A percentile compares a stretch with the other conserved stretches of the same genome.
phyloP scores from a whole-genome alignment of 2,329 filamentous ascomycete species.

The Phyllosticta citriasiana region DNA sequence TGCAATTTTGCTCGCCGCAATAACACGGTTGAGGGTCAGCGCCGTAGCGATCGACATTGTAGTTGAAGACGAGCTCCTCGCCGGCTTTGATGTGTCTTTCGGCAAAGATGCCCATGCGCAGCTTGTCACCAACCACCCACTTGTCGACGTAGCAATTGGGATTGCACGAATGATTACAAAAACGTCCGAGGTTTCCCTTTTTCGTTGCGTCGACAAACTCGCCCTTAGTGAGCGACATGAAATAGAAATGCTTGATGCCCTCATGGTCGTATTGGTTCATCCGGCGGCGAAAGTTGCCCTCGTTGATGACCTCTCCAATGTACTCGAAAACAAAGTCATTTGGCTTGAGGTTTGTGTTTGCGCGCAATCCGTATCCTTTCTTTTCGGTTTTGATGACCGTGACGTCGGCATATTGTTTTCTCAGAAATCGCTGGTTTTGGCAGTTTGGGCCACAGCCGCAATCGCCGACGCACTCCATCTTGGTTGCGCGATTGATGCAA shows the following conservation, averaged over 20 bases:
- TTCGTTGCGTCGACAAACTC: slow-evolving; percentile 98
- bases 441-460: slow-evolving; percentile 82
- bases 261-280: slow-evolving; percentile 92
- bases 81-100: slow-evolving; percentile 74
- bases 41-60: slow-evolving; percentile 97
- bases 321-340: slow-evolving; percentile 98
- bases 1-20: slow-evolving; percentile 88
- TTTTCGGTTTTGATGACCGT: slow-evolving; percentile 97
- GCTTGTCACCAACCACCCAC: slow-evolving; percentile 94
- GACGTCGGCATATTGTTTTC: slow-evolving; percentile 79
- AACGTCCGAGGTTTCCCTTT: slow-evolving; percentile 88
- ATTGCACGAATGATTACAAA: slow-evolving; percentile 98
- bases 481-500: slow-evolving; percentile 96
- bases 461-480: slow-evolving; percentile 87
- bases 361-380: slow-evolving; percentile 87
- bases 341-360: slow-evolving; percentile 64
- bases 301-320: slow-evolving; percentile 95
- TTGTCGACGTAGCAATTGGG: slow-evolving; percentile 99
- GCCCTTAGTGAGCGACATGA: slow-evolving; percentile 94
- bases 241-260: slow-evolving; percentile 98
- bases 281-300: slow-evolving; percentile 75
- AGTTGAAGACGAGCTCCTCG: slow-evolving; percentile 97
- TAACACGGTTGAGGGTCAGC: slow-evolving; percentile 96
- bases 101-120: slow-evolving; percentile 98
- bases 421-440: slow-evolving; percentile 91